phyloP scores from a whole-genome alignment of 345 rosid genomes.

The Passiflora organensis region DNA sequence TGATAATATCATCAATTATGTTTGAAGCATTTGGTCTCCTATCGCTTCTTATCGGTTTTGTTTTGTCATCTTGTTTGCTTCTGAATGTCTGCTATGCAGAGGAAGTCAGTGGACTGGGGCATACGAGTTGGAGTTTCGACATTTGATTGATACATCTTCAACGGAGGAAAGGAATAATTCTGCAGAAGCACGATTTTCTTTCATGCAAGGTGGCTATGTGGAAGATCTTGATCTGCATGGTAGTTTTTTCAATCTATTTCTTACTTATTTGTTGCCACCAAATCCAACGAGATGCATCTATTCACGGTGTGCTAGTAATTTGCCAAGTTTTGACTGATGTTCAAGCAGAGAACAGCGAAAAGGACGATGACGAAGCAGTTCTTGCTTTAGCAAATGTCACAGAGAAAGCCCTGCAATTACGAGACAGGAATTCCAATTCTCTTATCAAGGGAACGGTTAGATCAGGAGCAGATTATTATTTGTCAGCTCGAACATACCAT shows the following conservation, averaged over 20 bases:
- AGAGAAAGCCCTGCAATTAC: constrained; percentile 65
- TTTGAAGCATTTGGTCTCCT: background rate
- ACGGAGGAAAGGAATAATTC: constrained; percentile 33
- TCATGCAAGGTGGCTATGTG: constrained; percentile 73
- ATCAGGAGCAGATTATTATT: constrained; percentile 82
- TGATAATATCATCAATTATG: background rate
- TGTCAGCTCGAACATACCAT: constrained; percentile 56
- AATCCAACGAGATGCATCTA: no score
- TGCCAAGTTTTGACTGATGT: background rate
- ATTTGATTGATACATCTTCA: constrained; percentile 47
- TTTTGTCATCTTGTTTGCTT: background rate
- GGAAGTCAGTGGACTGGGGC: constrained; percentile 91
- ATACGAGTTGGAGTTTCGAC: constrained; percentile 70
- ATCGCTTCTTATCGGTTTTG: background rate
- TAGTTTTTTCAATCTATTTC: constrained; percentile 9
- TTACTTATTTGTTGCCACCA: background rate
- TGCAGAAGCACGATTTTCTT: constrained; percentile 86
- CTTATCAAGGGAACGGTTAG: constrained; percentile 49
- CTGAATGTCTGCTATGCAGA: constrained; percentile 31
- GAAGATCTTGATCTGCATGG: constrained; percentile 55
- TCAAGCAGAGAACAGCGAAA: constrained; percentile 17
- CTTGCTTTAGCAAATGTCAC: constrained; percentile 59
- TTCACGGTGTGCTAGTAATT: background rate
- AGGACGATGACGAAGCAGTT: constrained; percentile 36
- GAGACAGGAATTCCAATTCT: constrained; percentile 29